These are phyloP conservation scores for Trifolium subterraneum DNA, from an alignment of 306 rosid genomes.

Conservation along the genomic window DNA sequence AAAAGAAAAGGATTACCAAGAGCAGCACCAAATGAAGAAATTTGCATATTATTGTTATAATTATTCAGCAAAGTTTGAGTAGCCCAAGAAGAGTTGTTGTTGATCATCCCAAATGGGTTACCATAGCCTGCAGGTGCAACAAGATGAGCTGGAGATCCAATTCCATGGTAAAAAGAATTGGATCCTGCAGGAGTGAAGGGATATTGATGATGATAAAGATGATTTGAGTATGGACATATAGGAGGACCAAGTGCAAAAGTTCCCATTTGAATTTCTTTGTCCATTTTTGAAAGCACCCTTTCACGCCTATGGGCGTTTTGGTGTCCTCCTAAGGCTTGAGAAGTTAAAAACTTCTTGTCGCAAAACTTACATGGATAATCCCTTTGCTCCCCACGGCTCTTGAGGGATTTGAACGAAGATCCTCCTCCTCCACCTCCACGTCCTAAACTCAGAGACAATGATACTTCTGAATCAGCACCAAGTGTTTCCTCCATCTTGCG, in stretches of 20 bases:
- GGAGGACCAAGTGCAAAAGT: neutral
- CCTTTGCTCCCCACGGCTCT: neutral
- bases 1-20: neutral
- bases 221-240: neutral
- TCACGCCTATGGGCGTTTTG: slow-evolving; percentile 73
- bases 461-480: neutral
- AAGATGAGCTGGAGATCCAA: neutral
- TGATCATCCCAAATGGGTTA: neutral
- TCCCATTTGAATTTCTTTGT: neutral
- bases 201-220: neutral
- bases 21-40: neutral
- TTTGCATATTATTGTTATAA: neutral
- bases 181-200: neutral
- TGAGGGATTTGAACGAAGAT: neutral
- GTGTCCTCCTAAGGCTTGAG: slow-evolving; percentile 76
- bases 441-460: neutral
- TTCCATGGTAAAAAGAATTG: neutral
- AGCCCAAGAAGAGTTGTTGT: neutral
- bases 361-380: slow-evolving; percentile 37
- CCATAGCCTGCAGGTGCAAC: neutral
- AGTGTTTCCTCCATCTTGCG: neutral
- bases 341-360: slow-evolving; percentile 46
- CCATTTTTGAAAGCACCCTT: slow-evolving; percentile 43
- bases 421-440: neutral
- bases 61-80: neutral